These are phyloP conservation scores for Vitis cinerea DNA, from an alignment of 164 flowering plant genomes.

Conservation along the genomic window DNA sequence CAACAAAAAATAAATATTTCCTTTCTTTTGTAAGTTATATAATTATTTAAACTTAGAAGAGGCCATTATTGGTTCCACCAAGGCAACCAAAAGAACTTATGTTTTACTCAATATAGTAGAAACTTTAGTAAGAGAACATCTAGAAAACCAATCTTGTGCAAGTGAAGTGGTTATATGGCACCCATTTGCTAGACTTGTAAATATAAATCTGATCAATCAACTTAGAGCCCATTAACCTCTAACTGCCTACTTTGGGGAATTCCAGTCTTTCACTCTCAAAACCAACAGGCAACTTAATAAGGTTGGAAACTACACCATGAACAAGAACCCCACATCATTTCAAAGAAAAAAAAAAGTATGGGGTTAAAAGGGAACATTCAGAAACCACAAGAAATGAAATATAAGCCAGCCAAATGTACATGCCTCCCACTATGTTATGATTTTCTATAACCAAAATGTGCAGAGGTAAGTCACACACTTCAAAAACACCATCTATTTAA, in stretches of 20 bases:
- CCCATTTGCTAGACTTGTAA: background rate
- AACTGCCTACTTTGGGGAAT: background rate
- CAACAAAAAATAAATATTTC: no score
- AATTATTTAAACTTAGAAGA: background rate
- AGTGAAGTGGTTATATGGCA: background rate
- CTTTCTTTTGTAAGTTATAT: no score
- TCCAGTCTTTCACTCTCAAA: background rate
- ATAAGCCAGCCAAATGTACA: background rate
- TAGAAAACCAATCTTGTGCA: background rate
- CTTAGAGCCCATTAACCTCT: no score
- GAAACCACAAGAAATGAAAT: background rate
- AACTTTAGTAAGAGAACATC: background rate
- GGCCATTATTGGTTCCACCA: no score
- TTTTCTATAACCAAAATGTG: background rate
- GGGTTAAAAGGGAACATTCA: background rate
- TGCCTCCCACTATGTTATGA: background rate
- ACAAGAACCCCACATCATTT: background rate
- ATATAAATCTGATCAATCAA: background rate
- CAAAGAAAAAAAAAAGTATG: background rate
- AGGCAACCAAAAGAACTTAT: no score
- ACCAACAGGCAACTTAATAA: background rate
- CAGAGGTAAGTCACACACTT: background rate
- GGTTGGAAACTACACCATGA: background rate
- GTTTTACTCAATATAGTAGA: background rate
- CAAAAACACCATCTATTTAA: background rate